Conservation (phyloP, 2,329 filamentous ascomycete species). For the Diaporthe australafricana region DNA sequence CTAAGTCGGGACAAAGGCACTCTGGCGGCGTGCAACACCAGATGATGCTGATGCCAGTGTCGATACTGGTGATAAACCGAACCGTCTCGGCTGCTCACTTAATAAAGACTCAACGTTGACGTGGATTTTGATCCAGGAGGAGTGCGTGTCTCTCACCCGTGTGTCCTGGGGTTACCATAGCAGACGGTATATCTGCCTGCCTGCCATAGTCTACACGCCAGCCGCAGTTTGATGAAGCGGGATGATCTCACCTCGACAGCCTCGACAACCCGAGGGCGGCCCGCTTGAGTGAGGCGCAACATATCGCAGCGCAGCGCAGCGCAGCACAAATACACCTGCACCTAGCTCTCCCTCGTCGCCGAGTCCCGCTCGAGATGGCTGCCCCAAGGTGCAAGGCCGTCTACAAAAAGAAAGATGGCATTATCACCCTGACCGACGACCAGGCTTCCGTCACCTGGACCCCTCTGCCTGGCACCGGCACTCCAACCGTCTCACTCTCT, state of each 20-base stretch:
- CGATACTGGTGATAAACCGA: not conserved
- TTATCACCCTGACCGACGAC: conserved; percentile 80
- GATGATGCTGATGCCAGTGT: not conserved
- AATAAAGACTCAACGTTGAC: not conserved
- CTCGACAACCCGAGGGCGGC: conserved; percentile 20
- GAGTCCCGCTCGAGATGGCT: conserved; percentile 57
- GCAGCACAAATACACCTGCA: not conserved
- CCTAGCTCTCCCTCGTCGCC: not conserved
- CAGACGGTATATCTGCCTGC: not conserved
- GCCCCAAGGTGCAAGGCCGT: conserved; percentile 74
- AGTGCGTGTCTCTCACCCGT: not conserved
- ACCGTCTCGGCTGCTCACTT: not conserved
- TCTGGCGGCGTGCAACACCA: not conserved
- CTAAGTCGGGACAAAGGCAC: not conserved
- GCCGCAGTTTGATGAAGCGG: not conserved
- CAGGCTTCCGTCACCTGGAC: conserved; percentile 84
- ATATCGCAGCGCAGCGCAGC: not conserved
- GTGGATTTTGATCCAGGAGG: not conserved
- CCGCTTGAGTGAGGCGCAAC: not conserved
- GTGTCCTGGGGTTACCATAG: not conserved
- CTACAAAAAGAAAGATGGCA: conserved; percentile 98
- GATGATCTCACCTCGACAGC: conserved; percentile 4
- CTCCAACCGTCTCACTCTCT: conserved; percentile 75
- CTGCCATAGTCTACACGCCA: not conserved
- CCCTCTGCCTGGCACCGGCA: conserved; percentile 71